Evolutionary conservation across 1,284 basidiomycete genomes (phyloP).

Genomic region (Sporisorium graminicola): DNA sequence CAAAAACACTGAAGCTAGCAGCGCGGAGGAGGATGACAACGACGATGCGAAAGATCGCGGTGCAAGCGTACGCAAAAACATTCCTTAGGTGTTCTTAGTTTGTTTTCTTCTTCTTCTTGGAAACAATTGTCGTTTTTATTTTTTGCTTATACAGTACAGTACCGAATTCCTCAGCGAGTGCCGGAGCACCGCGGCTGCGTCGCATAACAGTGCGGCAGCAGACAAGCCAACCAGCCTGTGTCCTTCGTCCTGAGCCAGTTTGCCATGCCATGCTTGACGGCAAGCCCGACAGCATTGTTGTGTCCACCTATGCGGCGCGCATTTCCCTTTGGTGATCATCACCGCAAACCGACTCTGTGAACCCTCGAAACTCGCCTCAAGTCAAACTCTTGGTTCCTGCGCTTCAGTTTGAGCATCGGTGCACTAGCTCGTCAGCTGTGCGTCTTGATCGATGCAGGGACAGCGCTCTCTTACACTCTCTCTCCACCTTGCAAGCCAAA

Average conservation of each 20-base stretch:
- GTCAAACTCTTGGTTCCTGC: neutral
- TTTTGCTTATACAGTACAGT: too few relatives aligned
- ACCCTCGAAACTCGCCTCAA: neutral
- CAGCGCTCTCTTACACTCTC: conserved; percentile 5
- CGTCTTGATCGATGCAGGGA: conserved; percentile 8
- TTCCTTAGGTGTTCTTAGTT: too few relatives aligned
- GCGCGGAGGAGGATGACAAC: too few relatives aligned
- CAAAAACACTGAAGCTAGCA: too few relatives aligned
- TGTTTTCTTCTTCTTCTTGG: neutral
- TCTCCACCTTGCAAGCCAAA: neutral
- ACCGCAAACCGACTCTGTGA: neutral
- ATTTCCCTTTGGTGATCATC: neutral
- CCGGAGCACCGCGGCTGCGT: conserved; percentile 9
- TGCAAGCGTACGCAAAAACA: neutral
- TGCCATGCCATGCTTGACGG: neutral
- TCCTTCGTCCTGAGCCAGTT: neutral
- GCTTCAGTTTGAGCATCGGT: neutral
- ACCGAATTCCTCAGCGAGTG: neutral
- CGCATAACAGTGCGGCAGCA: neutral
- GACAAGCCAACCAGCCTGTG: neutral
- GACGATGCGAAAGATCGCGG: too few relatives aligned
- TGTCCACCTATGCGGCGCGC: too few relatives aligned
- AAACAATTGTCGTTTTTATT: neutral
- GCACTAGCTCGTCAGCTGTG: conserved; percentile 4
- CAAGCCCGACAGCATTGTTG: neutral